A percentile compares a stretch with the other conserved stretches of the same genome.
Evolutionary conservation across 441 rosid genomes (phyloP).

Genomic region (Corymbia citriodora): DNA sequence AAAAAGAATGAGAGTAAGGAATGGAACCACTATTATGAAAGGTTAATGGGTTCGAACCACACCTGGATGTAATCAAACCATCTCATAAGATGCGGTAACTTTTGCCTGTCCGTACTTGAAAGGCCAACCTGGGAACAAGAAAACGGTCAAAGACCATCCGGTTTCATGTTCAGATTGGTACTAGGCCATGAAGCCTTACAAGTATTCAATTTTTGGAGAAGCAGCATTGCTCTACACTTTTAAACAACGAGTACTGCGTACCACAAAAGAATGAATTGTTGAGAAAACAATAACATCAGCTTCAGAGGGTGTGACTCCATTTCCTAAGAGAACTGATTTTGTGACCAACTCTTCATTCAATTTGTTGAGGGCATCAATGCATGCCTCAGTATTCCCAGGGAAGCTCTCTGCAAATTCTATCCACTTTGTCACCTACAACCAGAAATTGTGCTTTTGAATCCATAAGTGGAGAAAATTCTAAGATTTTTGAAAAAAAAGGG

Average conservation of each 20-base stretch:
- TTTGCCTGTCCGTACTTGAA: slow-evolving; percentile 41
- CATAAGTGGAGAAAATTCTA: background rate
- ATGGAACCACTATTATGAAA: background rate
- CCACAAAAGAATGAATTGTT: slow-evolving; percentile 60
- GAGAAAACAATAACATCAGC: slow-evolving; percentile 74
- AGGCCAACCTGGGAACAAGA: slow-evolving; percentile 42
- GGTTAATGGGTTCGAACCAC: background rate
- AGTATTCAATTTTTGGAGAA: background rate
- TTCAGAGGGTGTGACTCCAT: slow-evolving; percentile 69
- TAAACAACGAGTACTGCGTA: slow-evolving; percentile 17
- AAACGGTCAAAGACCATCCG: slow-evolving; percentile 5
- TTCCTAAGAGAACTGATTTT: slow-evolving; percentile 63
- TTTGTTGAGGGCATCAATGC: slow-evolving; percentile 34
- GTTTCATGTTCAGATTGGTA: background rate
- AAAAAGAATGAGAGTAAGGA: background rate
- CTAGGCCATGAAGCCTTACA: background rate
- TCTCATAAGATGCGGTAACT: slow-evolving; percentile 65
- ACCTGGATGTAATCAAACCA: slow-evolving; percentile 95
- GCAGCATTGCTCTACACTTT: background rate
- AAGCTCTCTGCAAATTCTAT: slow-evolving; percentile 57
- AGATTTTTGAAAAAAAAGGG: background rate
- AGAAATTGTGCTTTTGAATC: background rate
- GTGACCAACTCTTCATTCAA: slow-evolving; percentile 58
- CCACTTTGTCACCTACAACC: slow-evolving; percentile 70
- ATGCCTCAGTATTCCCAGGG: slow-evolving; percentile 42